Percentiles rank a stretch among this genome's conserved stretches.
phyloP scores from a whole-genome alignment of 108 stramenopile species.

The Cyclotella distinguenda region DNA sequence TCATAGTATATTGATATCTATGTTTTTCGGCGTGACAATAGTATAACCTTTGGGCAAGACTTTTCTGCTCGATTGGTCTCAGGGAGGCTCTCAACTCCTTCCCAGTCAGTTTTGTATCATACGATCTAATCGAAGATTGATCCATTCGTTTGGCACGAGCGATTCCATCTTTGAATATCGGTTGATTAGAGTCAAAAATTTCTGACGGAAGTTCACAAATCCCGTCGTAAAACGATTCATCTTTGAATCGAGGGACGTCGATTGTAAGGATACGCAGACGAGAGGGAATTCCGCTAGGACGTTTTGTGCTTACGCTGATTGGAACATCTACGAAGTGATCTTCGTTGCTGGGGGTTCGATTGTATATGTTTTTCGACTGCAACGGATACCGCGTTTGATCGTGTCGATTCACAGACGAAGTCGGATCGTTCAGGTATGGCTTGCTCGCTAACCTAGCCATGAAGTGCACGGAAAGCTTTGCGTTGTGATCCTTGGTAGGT shows the following conservation, averaged over 20 bases:
- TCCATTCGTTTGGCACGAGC: constrained; percentile 56
- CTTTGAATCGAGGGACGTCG: constrained; percentile 67
- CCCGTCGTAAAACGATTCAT: constrained; percentile 39
- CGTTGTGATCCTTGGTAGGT: neutral
- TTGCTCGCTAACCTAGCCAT: constrained; percentile 75
- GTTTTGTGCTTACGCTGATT: neutral
- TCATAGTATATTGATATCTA: neutral
- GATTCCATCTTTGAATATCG: constrained; percentile 47
- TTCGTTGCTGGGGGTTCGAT: neutral
- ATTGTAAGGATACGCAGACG: constrained; percentile 60
- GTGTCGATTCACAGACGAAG: neutral
- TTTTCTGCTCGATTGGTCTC: constrained; percentile 65
- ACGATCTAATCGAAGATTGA: neutral
- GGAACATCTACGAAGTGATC: constrained; percentile 3
- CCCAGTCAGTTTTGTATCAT: neutral
- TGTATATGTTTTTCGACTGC: neutral
- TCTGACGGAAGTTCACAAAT: constrained; percentile 31
- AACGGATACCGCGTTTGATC: neutral
- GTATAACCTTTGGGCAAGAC: constrained; percentile 51
- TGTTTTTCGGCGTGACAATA: constrained; percentile 16
- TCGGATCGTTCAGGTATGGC: constrained; percentile 48
- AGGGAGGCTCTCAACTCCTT: constrained; percentile 20
- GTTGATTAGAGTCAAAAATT: constrained; percentile 15
- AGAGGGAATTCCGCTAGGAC: constrained; percentile 59
- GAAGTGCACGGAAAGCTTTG: constrained; percentile 49